These are phyloP conservation scores for Exophiala sideris DNA, from an alignment of 2,329 filamentous ascomycete species.

Conservation along the genomic window DNA sequence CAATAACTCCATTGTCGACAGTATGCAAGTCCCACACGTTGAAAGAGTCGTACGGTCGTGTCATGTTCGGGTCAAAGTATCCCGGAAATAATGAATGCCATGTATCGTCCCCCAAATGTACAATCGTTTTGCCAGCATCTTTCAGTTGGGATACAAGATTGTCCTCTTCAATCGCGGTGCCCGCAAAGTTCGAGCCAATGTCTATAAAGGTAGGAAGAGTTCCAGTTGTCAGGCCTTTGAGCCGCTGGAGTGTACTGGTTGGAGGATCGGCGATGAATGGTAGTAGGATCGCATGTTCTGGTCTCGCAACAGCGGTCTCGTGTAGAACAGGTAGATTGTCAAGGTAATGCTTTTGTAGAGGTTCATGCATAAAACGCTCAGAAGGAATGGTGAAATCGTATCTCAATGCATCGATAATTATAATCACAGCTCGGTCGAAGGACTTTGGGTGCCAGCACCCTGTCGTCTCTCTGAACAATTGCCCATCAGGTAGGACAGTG, in stretches of 20 bases:
- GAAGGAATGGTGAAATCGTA: slow-evolving; percentile 96
- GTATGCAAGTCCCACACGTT: slow-evolving; percentile 98
- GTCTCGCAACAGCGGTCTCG: slow-evolving; percentile 70
- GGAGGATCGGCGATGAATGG: slow-evolving; percentile 97
- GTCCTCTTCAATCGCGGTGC: slow-evolving; percentile 93
- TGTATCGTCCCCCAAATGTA: slow-evolving; percentile 95
- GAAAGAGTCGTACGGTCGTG: slow-evolving; percentile 89
- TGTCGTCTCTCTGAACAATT: slow-evolving; percentile 45
- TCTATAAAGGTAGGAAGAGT: slow-evolving; percentile 94
- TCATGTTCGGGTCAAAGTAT: slow-evolving; percentile 87
- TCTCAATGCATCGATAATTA: slow-evolving; percentile 87
- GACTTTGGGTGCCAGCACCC: slow-evolving; percentile 97
- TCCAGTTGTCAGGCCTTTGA: slow-evolving; percentile 93
- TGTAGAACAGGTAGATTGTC: slow-evolving; percentile 84
- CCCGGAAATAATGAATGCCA: slow-evolving; percentile 91
- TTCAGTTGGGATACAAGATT: slow-evolving; percentile 65
- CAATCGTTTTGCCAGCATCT: slow-evolving; percentile 69
- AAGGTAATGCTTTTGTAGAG: slow-evolving; percentile 66
- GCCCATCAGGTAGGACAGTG: slow-evolving; percentile 57
- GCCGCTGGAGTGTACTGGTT: slow-evolving; percentile 83
- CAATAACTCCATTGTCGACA: slow-evolving; percentile 89
- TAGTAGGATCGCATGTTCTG: slow-evolving; percentile 79
- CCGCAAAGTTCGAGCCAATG: slow-evolving; percentile 89
- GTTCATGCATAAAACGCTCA: slow-evolving; percentile 41
- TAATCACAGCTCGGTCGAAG: slow-evolving; percentile 85